These are phyloP conservation scores for Sanghuangporus weigelae DNA, from an alignment of 1,284 basidiomycete species.

Conservation along the genomic window DNA sequence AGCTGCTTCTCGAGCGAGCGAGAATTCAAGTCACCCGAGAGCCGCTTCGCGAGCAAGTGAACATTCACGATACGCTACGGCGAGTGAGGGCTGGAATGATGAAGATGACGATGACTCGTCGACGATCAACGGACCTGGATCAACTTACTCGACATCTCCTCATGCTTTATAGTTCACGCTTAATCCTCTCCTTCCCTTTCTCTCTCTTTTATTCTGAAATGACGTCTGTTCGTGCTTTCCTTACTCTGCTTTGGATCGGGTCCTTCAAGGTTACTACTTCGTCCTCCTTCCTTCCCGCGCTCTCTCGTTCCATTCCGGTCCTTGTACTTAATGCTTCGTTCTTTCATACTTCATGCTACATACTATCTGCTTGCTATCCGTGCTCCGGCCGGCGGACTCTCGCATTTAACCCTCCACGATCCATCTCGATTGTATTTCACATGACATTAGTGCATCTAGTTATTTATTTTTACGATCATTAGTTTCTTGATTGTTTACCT, in stretches of 20 bases:
- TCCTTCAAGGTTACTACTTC: neutral
- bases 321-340: neutral
- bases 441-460: neutral
- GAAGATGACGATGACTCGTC: neutral
- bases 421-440: constrained; percentile 5
- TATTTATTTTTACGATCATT: constrained; percentile 2
- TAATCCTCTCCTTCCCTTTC: neutral
- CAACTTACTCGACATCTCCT: constrained; percentile 12
- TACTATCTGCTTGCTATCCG: neutral
- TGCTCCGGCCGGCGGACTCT: neutral
- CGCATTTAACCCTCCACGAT: neutral
- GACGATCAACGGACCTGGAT: constrained; percentile 13
- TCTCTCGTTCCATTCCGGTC: neutral
- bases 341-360: neutral
- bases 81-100: constrained; percentile 30
- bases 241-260: neutral
- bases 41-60: constrained; percentile 29
- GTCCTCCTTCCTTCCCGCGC: neutral
- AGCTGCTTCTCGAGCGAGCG: constrained; percentile 4
- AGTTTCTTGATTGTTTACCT: neutral
- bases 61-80: constrained; percentile 34
- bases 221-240: neutral
- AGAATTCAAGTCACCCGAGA: neutral
- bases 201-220: neutral
- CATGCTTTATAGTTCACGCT: constrained; percentile 13